Evolutionary conservation across 441 rosid genomes (phyloP).

Genomic region (Arabidopsis hybrid): DNA sequence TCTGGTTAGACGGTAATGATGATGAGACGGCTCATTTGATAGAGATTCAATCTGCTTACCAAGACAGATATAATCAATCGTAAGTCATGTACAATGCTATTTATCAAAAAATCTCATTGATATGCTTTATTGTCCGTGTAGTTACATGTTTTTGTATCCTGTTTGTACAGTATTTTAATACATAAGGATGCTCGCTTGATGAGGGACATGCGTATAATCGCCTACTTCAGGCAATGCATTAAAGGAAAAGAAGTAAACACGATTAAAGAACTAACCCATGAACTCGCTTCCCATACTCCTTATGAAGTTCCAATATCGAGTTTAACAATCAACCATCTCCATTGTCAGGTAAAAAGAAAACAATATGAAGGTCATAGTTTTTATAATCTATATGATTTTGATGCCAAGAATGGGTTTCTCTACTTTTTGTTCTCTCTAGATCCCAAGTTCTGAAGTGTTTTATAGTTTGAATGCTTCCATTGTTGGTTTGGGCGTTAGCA

Average conservation of each 20-base stretch:
- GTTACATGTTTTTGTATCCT: slow-evolving; percentile 27
- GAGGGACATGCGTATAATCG: slow-evolving; percentile 78
- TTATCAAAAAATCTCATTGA: slow-evolving; percentile 16
- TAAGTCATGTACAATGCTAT: slow-evolving; percentile 50
- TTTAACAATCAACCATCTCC: slow-evolving; percentile 80
- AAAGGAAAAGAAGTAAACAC: slow-evolving; percentile 63
- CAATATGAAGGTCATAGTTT: slow-evolving; percentile 5
- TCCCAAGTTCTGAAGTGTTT: slow-evolving; percentile 67
- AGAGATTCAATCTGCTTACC: slow-evolving; percentile 73
- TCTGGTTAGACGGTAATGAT: slow-evolving; percentile 68
- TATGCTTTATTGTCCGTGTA: slow-evolving; percentile 11
- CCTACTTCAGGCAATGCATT: slow-evolving; percentile 89
- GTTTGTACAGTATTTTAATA: slow-evolving; percentile 54
- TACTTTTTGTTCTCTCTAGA: slow-evolving; percentile 52
- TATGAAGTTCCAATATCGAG: slow-evolving; percentile 84
- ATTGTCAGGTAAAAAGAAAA: slow-evolving; percentile 66
- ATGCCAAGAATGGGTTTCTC: slow-evolving; percentile 30
- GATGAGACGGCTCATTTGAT: slow-evolving; percentile 56
- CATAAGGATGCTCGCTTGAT: slow-evolving; percentile 72
- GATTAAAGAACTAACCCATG: slow-evolving; percentile 83
- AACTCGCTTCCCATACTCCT: slow-evolving; percentile 86
- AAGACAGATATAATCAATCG: slow-evolving; percentile 73
- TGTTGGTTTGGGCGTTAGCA: slow-evolving; percentile 87
- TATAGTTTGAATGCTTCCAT: slow-evolving; percentile 85
- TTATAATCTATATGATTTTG: slow-evolving; percentile 8